Evolutionary conservation across 1,284 basidiomycete genomes (phyloP), one percentile per base, ranked within the genome.

Genomic region (Gomphus bonarii): DNA sequence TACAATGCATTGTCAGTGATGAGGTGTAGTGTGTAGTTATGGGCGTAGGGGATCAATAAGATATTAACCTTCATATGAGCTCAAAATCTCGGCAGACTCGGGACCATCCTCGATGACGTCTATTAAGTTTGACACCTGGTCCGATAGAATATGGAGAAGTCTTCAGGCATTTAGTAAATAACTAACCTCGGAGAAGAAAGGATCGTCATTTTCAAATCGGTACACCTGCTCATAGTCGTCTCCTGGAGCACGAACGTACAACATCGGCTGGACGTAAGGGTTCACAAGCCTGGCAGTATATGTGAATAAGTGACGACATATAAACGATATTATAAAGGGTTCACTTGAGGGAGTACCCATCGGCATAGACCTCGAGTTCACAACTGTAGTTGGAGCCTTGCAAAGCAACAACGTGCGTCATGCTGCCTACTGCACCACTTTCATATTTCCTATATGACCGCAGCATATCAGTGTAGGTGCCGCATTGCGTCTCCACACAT

Each of bases 311-410:
- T 46, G 42, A 47, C 42, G 52, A 12, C 60, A 40, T 44, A 12
- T 16, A 61, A 65, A 71, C 47, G 59, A 51, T 28, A 20, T n/a
- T 36, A 7, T 10, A 16, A n/a, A 33, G 42, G 20, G 58, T 68
- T 54, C 64, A 88, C 87, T 87, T 89, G 62, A 89, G 75, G 63
- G 75, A 76, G 71, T 89, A 93, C 10, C 93, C 94, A 69, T 97
- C 94, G 33, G 89, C 89, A 72, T 85, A 91, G 33, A 95, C 84
- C 69, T 95, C 93, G 50, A 97, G 76, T 73, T 95, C 93, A 69
- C 93, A 95, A 64, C 87, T 88, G 72, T 97, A 97, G 70, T 92
- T 84, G 63, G 78, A 82, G 54, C 92, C 94, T 68, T 97, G 94
- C 25, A 97, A 81, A 16, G 89, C 88, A 56, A 89, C 88, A 42